phyloP scores from a whole-genome alignment of 768 basidiomycete genomes.

The Thelephora ganbajun region DNA sequence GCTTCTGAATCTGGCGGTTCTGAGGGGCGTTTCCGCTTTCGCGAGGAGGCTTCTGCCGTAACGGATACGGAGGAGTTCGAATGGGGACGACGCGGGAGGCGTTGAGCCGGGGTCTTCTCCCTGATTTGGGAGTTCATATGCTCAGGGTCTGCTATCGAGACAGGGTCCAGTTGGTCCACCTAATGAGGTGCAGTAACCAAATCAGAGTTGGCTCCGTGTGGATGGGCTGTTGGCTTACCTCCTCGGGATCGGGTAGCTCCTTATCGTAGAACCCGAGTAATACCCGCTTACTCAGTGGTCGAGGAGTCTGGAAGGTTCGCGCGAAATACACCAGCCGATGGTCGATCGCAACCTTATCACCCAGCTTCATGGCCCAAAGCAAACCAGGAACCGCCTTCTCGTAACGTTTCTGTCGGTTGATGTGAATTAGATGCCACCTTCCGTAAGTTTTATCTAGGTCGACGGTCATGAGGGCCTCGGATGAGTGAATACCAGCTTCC shows the following conservation, averaged over 20 bases:
- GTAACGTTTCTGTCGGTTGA: constrained; percentile 9
- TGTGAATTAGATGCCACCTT: constrained; percentile 24
- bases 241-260: not conserved
- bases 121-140: not conserved
- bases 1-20: too few relatives aligned
- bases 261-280: constrained; percentile 51
- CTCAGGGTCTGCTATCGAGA: too few relatives aligned
- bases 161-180: too few relatives aligned
- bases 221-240: constrained; percentile 5
- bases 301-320: constrained; percentile 31
- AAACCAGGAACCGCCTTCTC: constrained; percentile 5
- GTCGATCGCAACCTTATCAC: constrained; percentile 18
- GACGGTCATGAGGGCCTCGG: constrained; percentile 19
- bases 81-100: not conserved
- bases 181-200: too few relatives aligned
- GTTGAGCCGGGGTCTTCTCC: not conserved
- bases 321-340: constrained; percentile 33
- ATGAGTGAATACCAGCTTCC: constrained; percentile 20
- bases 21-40: too few relatives aligned
- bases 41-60: too few relatives aligned
- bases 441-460: constrained; percentile 4
- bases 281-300: constrained; percentile 29
- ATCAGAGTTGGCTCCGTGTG: too few relatives aligned
- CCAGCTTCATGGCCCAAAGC: constrained; percentile 22
- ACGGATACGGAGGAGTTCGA: too few relatives aligned